Percentiles rank a stretch among this genome's conserved stretches.
Evolutionary conservation across 257 asterid species (phyloP).

Genomic region (Fraxinus excelsior): DNA sequence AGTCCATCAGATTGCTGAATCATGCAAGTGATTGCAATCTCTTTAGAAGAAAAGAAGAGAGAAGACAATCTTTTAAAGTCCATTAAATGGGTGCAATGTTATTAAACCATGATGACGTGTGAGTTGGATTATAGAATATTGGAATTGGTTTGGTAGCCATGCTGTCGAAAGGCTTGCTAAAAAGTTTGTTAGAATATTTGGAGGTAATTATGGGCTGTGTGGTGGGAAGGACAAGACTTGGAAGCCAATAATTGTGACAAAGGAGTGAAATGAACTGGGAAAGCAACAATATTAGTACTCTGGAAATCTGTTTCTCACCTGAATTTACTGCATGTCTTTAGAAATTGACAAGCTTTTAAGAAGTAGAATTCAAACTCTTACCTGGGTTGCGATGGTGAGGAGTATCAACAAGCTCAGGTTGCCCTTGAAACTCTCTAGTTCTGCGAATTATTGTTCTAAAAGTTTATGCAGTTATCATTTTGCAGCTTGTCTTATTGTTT

Average conservation of each 20-base stretch:
- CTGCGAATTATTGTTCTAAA: not conserved
- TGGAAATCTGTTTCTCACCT: not conserved
- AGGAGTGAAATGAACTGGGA: not conserved
- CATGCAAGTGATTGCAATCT: too few relatives aligned
- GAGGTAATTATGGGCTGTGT: not conserved
- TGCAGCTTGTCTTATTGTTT: not conserved
- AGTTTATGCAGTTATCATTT: not conserved
- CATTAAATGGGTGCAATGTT: not conserved
- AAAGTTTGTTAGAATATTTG: not conserved
- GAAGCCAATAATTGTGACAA: not conserved
- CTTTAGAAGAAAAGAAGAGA: not conserved
- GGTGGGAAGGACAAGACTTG: not conserved
- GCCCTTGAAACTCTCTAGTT: not conserved
- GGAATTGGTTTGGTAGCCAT: not conserved
- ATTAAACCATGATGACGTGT: not conserved
- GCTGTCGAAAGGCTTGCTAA: not conserved
- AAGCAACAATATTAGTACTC: not conserved
- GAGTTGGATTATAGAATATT: too few relatives aligned
- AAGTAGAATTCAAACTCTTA: not conserved
- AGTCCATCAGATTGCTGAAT: too few relatives aligned
- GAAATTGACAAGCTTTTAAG: not conserved
- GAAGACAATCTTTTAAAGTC: constrained; percentile 1
- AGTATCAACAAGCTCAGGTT: not conserved
- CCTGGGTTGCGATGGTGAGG: not conserved
- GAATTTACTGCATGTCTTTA: not conserved